Evolutionary conservation across 768 basidiomycete genomes (phyloP), one percentile per base, ranked within the genome.

Genomic region (Macrolepiota dolichaula): DNA sequence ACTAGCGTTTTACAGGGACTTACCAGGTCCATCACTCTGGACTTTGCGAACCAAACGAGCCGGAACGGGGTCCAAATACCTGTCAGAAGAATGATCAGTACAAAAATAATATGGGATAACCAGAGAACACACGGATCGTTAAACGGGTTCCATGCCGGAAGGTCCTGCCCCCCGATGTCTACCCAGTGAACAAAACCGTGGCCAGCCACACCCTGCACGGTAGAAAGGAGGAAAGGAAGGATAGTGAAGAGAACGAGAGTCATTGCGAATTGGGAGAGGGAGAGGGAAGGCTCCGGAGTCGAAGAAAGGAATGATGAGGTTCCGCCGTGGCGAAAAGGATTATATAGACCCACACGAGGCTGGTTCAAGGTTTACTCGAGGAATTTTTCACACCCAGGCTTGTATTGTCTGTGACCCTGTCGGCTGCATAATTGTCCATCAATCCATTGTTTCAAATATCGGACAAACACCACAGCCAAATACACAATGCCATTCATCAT

Each of bases 221-320:
- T 64, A 62, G 51, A 66, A 51, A 62, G 66, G 66, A 59, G 65
- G 55, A 64, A 64, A 59, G 58, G 63, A 63, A 47, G 62, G 35
- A 35, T 19, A 59, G 22, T 60, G 47, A 62, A 59, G 61, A 65
- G 51, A 51, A 57, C 38, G 17, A 52, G 38, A 62, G 47, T 15
- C 63, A 62, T 62, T 98, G 96, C 49, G 98, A 98, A 19, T 96
- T 95, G 63, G 98, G 82, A 24, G 95, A 97, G 78, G 98, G 98
- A 46, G 94, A 83, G 1, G 95, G 27, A 32, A 25, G n/a, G 15
- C 5, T 35, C 50, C 42, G 98, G 97, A 19, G 96, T 96, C 63
- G 98, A 82, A 25, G 95, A 97, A 78, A 83, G 1, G 94, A n/a
- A 19, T n/a, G 42, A 49, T 35, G 24, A 40, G 44, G 46, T n/a